Conservation (phyloP, 192 early-diverging fungal species). For the Coemansia sp. region DNA sequence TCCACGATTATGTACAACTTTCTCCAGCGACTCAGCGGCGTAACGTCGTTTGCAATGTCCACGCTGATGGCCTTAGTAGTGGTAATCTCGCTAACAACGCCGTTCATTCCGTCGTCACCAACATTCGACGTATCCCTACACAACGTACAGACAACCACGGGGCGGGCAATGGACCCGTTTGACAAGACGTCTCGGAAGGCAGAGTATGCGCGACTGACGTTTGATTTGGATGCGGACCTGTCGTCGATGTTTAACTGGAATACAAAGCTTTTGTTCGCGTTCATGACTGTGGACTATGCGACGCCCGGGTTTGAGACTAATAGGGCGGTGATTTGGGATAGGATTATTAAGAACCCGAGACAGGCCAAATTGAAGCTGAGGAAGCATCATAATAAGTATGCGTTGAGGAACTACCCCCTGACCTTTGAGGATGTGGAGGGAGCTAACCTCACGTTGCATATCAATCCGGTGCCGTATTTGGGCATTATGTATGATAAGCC, state of each 20-base stretch:
- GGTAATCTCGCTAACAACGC: slow-evolving; percentile 40
- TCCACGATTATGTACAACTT: slow-evolving; percentile 49
- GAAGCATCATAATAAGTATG: slow-evolving; percentile 53
- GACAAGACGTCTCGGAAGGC: slow-evolving; percentile 36
- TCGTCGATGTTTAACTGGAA: slow-evolving; percentile 55
- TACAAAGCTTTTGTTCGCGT: slow-evolving; percentile 50
- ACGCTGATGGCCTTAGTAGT: slow-evolving; percentile 44
- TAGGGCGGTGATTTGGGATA: slow-evolving; percentile 49
- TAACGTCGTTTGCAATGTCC: slow-evolving; percentile 53
- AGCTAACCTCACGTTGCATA: slow-evolving; percentile 46
- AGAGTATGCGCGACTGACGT: slow-evolving; percentile 48
- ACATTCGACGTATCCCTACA: slow-evolving; percentile 31
- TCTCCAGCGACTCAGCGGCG: slow-evolving; percentile 47
- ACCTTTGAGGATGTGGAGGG: slow-evolving; percentile 35
- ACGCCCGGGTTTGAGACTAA: slow-evolving; percentile 31
- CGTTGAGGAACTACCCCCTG: slow-evolving; percentile 37
- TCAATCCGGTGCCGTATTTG: slow-evolving; percentile 53
- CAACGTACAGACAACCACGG: slow-evolving; percentile 41
- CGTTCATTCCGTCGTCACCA: slow-evolving; percentile 35
- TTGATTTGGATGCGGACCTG: slow-evolving; percentile 52
- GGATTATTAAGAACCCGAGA: slow-evolving; percentile 36
- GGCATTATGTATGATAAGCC: slow-evolving; percentile 52
- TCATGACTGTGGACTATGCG: slow-evolving; percentile 42
- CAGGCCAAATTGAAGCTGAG: slow-evolving; percentile 45
- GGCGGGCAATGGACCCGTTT: slow-evolving; percentile 38